Percentiles rank a stretch among this genome's conserved stretches.
These are phyloP conservation scores for Pleurotus citrinopileatus DNA, from an alignment of 768 basidiomycete species.

Conservation along the genomic window DNA sequence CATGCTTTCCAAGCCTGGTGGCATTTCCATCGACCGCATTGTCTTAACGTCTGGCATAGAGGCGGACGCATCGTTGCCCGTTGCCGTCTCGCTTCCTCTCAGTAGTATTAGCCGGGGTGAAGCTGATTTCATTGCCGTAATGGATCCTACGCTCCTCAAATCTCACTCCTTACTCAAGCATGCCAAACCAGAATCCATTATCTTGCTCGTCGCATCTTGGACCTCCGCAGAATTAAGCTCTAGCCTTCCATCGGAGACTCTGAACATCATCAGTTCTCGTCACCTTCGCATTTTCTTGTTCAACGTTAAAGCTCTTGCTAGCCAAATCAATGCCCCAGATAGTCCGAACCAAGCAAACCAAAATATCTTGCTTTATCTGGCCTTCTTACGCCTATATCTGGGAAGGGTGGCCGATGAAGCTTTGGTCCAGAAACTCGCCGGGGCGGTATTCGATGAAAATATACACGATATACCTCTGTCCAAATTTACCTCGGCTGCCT, in stretches of 20 bases:
- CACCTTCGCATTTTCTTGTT: constrained; percentile 57
- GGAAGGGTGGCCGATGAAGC: constrained; percentile 57
- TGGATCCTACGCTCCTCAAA: constrained; percentile 77
- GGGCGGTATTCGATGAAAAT: constrained; percentile 38
- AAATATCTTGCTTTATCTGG: constrained; percentile 64
- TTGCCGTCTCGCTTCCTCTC: constrained; percentile 58
- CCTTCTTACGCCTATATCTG: constrained; percentile 83
- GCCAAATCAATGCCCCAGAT: constrained; percentile 33
- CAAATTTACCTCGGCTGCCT: constrained; percentile 56
- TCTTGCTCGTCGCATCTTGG: constrained; percentile 80
- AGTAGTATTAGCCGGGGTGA: constrained; percentile 39
- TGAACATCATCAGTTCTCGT: constrained; percentile 45
- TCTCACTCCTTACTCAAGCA: constrained; percentile 69
- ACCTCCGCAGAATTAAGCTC: constrained; percentile 66
- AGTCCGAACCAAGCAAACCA: constrained; percentile 41
- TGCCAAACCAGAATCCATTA: constrained; percentile 62
- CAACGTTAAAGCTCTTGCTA: constrained; percentile 53
- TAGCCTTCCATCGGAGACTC: constrained; percentile 56
- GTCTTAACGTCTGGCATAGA: constrained; percentile 52
- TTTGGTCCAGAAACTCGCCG: constrained; percentile 50
- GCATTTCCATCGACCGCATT: constrained; percentile 65
- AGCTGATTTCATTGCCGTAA: constrained; percentile 70
- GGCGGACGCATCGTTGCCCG: constrained; percentile 40
- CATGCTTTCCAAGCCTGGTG: constrained; percentile 70
- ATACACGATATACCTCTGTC: constrained; percentile 47